These are phyloP conservation scores for Syncephalastrum monosporum DNA, from an alignment of 371 early-diverging fungal species.

Conservation along the genomic window DNA sequence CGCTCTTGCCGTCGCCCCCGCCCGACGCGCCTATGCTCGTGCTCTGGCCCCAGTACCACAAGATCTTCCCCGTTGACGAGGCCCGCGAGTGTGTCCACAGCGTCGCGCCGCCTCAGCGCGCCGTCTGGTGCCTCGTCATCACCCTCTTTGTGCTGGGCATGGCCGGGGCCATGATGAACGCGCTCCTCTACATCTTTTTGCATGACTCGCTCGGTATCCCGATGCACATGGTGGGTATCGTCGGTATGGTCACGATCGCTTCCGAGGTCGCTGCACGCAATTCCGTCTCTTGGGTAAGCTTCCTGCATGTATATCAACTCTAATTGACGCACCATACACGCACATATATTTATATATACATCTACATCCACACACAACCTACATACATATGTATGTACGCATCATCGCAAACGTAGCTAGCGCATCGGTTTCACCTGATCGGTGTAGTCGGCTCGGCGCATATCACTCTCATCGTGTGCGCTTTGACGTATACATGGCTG, in stretches of 20 bases:
- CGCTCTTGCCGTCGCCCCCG: conserved; percentile 17
- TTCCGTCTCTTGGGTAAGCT: too few relatives aligned
- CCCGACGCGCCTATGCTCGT: conserved; percentile 20
- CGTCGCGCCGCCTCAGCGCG: not conserved
- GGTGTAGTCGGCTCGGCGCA: conserved; percentile 12
- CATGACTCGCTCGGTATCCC: conserved; percentile 18
- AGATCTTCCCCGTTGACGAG: conserved; percentile 1
- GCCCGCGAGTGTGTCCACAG: not conserved
- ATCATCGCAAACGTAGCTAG: too few relatives aligned
- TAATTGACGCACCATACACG: too few relatives aligned
- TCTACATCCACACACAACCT: too few relatives aligned
- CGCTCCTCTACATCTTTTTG: conserved; percentile 15
- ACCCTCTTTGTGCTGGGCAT: conserved; percentile 11
- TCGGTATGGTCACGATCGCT: conserved; percentile 11
- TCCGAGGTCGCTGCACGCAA: conserved; percentile 4
- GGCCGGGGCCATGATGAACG: conserved; percentile 18
- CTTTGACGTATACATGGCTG: conserved; percentile 25
- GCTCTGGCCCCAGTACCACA: conserved; percentile 5
- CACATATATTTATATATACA: too few relatives aligned
- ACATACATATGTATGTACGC: too few relatives aligned
- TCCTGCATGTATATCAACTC: too few relatives aligned
- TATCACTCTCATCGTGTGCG: conserved; percentile 17
- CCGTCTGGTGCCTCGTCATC: conserved; percentile 8
- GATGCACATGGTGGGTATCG: conserved; percentile 21
- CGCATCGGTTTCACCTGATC: not conserved